Base-by-base conservation (phyloP, 2,329 filamentous ascomycete genomes). In the Colletotrichum sp. region DNA sequence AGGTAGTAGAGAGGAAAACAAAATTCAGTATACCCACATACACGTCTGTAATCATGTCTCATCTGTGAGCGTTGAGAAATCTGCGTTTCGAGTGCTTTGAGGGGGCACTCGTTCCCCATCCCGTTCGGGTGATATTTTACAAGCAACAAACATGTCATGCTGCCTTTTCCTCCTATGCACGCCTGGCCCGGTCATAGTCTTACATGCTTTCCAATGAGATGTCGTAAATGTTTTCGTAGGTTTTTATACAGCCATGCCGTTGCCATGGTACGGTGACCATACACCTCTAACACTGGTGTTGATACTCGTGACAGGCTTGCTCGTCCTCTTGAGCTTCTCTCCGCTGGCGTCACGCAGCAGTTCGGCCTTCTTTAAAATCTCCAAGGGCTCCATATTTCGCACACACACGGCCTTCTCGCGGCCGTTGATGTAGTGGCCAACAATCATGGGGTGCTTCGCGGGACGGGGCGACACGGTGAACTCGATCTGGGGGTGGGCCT, bases 401-500 rank as follows among this genome's bases (percentile, higher is more conserved):
- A 98, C 96, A 84, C 96, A 98, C 68, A 98, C 92, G 12, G 95
- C 91, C 85, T 97, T 97, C 77, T 94, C 90, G 32, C 92, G 90
- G 77, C 96, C 96, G 84, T 98, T 98, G 88, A 98, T 95, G 87
- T 98, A 99, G 85, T 95, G 91, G 74, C 95, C 97, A 80, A 94
- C 92, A 80, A 99, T 92, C 77, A 98, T 92, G 48, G 97, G 97
- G 86, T 98, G 96, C 83, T 94, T 94, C 80, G 93, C 89, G n/a
- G 96, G 96, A 79, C 96, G 93, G 22, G 96, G 97, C 52, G 96
- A 97, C 76, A 99, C 92, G 81, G 92, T 92, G 86, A 99, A 95
- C 87, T 98, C 96, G 88, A 98, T 93, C 84, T 95, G 91, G 34
- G 96, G 96, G 86, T 98, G 95, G 80, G 90, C 87, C 79, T 91